These are phyloP conservation scores for Thermomucor indicae-seudaticae DNA, from an alignment of 371 early-diverging fungal species.

Conservation along the genomic window DNA sequence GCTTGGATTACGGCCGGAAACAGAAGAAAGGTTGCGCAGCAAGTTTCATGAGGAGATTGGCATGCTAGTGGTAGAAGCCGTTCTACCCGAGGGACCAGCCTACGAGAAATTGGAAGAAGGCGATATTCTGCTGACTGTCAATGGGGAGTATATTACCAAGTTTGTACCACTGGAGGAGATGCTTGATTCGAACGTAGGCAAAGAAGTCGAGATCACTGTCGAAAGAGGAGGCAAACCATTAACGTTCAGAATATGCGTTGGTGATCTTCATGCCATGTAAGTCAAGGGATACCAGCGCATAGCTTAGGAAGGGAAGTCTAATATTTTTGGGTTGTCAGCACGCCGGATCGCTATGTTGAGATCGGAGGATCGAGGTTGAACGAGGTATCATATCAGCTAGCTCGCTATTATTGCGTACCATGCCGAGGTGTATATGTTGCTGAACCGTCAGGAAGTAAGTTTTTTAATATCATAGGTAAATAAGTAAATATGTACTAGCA, in stretches of 20 bases:
- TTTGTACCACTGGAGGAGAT: conserved; percentile 82
- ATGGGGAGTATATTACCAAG: conserved; percentile 73
- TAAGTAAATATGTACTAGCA: not conserved
- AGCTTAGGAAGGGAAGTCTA: not conserved
- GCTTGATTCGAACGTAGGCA: conserved; percentile 73
- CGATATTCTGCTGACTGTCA: conserved; percentile 81
- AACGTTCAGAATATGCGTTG: conserved; percentile 54
- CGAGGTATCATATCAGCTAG: conserved; percentile 86
- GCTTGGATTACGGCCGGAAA: conserved; percentile 60
- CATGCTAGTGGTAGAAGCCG: conserved; percentile 79
- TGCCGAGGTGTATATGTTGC: conserved; percentile 86
- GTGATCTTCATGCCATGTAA: conserved; percentile 73
- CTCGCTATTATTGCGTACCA: conserved; percentile 75
- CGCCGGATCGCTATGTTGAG: conserved; percentile 79
- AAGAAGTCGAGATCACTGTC: conserved; percentile 56
- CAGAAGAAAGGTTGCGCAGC: conserved; percentile 71
- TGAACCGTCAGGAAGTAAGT: conserved; percentile 47
- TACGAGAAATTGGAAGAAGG: conserved; percentile 73
- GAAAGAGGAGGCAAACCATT: conserved; percentile 76
- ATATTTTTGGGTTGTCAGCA: conserved; percentile 22
- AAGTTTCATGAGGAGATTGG: conserved; percentile 79
- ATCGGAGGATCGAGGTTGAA: conserved; percentile 87
- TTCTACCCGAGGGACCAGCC: conserved; percentile 85
- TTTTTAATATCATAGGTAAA: not conserved
- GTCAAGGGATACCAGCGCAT: conserved; percentile 6